Evolutionary conservation across 345 rosid genomes (phyloP), one percentile per base, ranked within the genome.

Genomic region (Boechera divaricarpa): DNA sequence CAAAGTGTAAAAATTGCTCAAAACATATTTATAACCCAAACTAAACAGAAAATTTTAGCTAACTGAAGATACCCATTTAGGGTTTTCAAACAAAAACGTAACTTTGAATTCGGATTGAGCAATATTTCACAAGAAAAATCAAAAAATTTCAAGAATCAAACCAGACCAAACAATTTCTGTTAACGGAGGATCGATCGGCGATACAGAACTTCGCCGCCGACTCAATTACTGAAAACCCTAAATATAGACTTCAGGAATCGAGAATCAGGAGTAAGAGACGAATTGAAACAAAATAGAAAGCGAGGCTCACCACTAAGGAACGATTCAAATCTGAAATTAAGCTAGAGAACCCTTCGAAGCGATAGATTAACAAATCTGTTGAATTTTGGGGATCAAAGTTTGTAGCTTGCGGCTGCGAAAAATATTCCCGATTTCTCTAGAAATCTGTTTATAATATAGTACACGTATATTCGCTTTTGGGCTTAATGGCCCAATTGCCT

Each of bases 401-500:
- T 59, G 4, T 6, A 59, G 79, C 63, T 63, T 59, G 74, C 80
- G 80, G 75, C 80, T 61, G 74, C 75, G 21, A 62, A 52, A 67
- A 41, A 1, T 18, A 0, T 11, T 67, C 32, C 36, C 32, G 45
- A 4, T 0, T 4, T 44, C 41, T 75, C 59, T 9, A 47, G 56
- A 56, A 10, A 56, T 13, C 1, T 56, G 4, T 11, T 64, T 8
- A 5, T 35, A 15, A 65, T 58, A 59, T 47, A 35, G 31, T 4
- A 26, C 4, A 26, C 26, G 31, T 61, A 21, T 21, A 21, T 21
- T 21, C 1, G 21, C 21, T 21, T 1, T 21, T 21, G 24, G 24
- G 24, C 24, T 21, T 21, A 21, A 21, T 21, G 24, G 24, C 24
- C 24, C 24, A 21, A 21, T 21, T 21, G 24, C 24, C 24, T 21